A percentile compares a stretch with the other conserved stretches of the same genome.
Evolutionary conservation across 352 stramenopile genomes (phyloP).

Genomic region (Globisporangium rhizosaccharum): DNA sequence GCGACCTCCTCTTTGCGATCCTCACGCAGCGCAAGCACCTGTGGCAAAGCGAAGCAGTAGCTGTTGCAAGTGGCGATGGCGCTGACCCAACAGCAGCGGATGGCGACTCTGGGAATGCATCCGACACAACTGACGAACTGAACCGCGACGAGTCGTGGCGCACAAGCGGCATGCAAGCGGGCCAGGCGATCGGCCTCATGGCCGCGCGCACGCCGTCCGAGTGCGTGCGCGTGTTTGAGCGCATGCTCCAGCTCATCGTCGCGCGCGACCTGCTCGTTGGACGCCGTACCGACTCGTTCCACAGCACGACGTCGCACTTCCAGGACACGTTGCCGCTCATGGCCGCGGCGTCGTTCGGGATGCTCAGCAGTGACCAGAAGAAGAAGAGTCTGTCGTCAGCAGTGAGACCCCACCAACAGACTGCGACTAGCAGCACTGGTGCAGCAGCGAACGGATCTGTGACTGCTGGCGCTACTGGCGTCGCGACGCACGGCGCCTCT

Average conservation of each 20-base stretch:
- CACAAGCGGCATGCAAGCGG: constrained; percentile 14
- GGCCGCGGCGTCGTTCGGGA: constrained; percentile 10
- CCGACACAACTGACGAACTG: too few species aligned
- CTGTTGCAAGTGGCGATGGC: constrained; percentile 7
- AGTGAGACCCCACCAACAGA: too few species aligned
- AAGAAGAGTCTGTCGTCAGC: too few species aligned
- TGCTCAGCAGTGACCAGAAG: neutral
- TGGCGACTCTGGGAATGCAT: too few species aligned
- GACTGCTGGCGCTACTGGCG: neutral
- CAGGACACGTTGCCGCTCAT: constrained; percentile 38
- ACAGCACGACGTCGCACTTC: constrained; percentile 20
- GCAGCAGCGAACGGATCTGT: neutral
- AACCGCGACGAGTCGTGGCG: constrained; percentile 13
- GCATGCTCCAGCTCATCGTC: constrained; percentile 43
- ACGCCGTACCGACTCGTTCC: constrained; percentile 12
- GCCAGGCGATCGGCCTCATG: constrained; percentile 24
- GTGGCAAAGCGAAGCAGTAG: constrained; percentile 9
- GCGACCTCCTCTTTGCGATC: constrained; percentile 27
- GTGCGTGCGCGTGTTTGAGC: constrained; percentile 50
- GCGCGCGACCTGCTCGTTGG: constrained; percentile 24
- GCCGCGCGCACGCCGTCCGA: constrained; percentile 18
- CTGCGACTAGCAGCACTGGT: neutral
- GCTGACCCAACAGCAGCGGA: too few species aligned
- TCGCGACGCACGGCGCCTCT: neutral
- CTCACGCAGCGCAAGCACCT: constrained; percentile 18